Conservation (phyloP, 495 filamentous ascomycete genomes). For the Pyrenula aspistea region DNA sequence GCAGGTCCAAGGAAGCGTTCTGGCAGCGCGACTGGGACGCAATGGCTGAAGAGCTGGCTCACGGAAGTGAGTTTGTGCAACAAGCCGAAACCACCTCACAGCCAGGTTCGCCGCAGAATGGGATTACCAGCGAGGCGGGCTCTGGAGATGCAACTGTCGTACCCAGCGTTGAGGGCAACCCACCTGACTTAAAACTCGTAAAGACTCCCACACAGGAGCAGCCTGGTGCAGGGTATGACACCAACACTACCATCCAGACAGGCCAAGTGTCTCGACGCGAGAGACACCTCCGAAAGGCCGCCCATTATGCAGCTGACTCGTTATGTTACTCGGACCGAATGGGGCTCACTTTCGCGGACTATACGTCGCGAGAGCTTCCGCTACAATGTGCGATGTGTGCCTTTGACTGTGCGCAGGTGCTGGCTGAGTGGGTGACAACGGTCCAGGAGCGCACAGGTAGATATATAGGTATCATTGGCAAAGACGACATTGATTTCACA, state of each 20-base stretch:
- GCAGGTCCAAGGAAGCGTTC: constrained; percentile 83
- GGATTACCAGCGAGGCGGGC: not conserved
- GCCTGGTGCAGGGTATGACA: not conserved
- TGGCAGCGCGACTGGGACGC: constrained; percentile 91
- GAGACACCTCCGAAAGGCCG: constrained; percentile 82
- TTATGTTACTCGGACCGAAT: constrained; percentile 81
- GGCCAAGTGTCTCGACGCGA: constrained; percentile 40
- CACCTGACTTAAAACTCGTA: constrained; percentile 16
- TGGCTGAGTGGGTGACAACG: constrained; percentile 92
- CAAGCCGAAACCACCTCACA: constrained; percentile 56
- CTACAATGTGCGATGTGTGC: constrained; percentile 86
- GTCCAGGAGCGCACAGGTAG: constrained; percentile 89
- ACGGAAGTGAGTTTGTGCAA: constrained; percentile 63
- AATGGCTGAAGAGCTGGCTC: constrained; percentile 82
- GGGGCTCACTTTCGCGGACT: constrained; percentile 76
- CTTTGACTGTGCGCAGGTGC: constrained; percentile 93
- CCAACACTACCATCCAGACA: constrained; percentile 5
- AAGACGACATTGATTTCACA: constrained; percentile 62
- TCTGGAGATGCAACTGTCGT: constrained; percentile 13
- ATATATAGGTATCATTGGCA: constrained; percentile 77
- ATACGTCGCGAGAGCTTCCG: constrained; percentile 80
- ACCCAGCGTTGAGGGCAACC: constrained; percentile 9
- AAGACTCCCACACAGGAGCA: constrained; percentile 5
- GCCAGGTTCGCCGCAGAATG: constrained; percentile 13
- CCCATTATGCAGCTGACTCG: constrained; percentile 89